Base-by-base conservation (phyloP, 176 grass and related monocot species). In the Aegilops longissima region DNA sequence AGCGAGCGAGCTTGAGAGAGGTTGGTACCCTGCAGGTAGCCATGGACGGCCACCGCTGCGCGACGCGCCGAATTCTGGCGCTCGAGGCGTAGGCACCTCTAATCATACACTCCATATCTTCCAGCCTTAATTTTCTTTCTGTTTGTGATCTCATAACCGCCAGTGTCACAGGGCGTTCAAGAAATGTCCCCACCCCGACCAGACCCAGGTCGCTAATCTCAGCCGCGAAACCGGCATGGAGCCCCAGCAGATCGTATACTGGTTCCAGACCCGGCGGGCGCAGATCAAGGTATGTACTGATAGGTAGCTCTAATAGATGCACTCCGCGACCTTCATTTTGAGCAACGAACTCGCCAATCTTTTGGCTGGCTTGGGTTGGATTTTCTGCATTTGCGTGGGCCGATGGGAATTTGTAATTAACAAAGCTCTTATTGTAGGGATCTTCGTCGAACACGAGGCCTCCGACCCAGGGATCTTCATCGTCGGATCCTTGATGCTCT, bases 231-330 rank as follows among this genome's bases (percentile, higher is more conserved):
- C 94, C 30, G 85, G 80, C 3, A 84, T 99, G 66, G 89, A 93
- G 86, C 84, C 92, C 7, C 90, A 87, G 35, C 97, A 99, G 92
- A 99, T 99, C 90, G 94, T 93, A 90, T 99, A 94, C 85, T 99
- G 97, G 97, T 99, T 99, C 80, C 97, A 99, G 90, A 99, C 96
- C 40, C 86, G 94, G n/a, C 88, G 97, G 76, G 94, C 97, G 27
- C 94, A 96, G 87, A 99, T 99, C 92, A 99, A 99, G 90, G 97
- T 87, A 52, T 20, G 49, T 52, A 17, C 47, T 51, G 1, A 49
- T 14, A 14, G 4, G 13, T 51, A 16, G 13, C 47, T 51, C 47
- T 51, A 16, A 16, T 51, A 51, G 13, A 51, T 51, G 47, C 47
- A 51, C 4, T 51, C 13, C 47, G 0, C 4, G 13, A 16, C 47